Evolutionary conservation across 164 flowering plant genomes (phyloP).

Genomic region (Aristolochia fimbriata): DNA sequence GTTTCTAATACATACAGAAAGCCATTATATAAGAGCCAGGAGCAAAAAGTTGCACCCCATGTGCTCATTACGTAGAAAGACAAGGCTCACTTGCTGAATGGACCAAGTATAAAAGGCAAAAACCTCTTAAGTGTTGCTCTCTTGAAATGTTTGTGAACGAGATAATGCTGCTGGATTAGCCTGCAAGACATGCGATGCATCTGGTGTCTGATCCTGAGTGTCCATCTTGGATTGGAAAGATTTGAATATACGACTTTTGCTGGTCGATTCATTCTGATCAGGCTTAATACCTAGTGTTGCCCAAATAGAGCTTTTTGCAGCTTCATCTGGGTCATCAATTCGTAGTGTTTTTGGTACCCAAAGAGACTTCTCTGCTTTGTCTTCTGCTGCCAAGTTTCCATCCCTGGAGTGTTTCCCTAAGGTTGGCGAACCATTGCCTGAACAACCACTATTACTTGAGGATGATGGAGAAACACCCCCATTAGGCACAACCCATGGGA

Average conservation of each 20-base stretch:
- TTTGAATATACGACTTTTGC: constrained; percentile 21
- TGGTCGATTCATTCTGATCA: constrained; percentile 15
- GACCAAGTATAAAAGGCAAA: neutral
- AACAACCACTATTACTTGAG: constrained; percentile 26
- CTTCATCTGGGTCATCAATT: constrained; percentile 33
- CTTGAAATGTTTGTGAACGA: constrained; percentile 39
- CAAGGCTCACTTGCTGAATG: neutral
- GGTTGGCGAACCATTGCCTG: constrained; percentile 30
- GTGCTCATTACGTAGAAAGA: neutral
- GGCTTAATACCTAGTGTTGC: constrained; percentile 29
- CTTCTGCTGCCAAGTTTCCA: constrained; percentile 16
- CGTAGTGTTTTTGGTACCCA: constrained; percentile 38
- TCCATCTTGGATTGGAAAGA: constrained; percentile 19
- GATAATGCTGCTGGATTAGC: constrained; percentile 48
- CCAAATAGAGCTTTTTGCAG: constrained; percentile 37
- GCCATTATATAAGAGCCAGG: neutral
- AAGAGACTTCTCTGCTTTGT: constrained; percentile 23
- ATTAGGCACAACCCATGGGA: constrained; percentile 15
- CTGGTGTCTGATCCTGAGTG: constrained; percentile 11
- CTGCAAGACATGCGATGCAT: constrained; percentile 22
- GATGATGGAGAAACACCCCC: constrained; percentile 21
- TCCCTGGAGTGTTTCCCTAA: constrained; percentile 55
- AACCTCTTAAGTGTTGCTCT: constrained; percentile 17
- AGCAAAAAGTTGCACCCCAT: neutral
- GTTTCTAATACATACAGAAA: constrained; percentile 1